A percentile compares a stretch with the other conserved stretches of the same genome.
Evolutionary conservation across 2,329 filamentous ascomycete species (phyloP).

Genomic region (Xylariomycetidae sp.): DNA sequence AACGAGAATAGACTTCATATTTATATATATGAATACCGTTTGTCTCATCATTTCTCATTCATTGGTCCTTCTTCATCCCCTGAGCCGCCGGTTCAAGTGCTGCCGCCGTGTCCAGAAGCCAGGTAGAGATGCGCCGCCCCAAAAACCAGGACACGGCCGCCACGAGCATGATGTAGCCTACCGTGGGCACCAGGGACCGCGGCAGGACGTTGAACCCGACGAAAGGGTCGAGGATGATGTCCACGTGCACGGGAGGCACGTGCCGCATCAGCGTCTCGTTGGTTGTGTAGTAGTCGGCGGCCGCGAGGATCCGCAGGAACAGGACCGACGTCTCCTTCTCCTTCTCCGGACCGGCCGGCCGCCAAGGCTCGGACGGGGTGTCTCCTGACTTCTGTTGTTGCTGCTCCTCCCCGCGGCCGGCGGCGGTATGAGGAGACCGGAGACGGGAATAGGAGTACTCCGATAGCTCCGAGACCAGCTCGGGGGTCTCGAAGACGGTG

Average conservation of each 20-base stretch:
- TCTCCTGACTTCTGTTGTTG: too few species aligned
- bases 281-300: slow-evolving; percentile 80
- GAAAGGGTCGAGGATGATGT: slow-evolving; percentile 84
- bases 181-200: slow-evolving; percentile 68
- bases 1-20: too few species aligned
- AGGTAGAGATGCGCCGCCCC: slow-evolving; percentile 31
- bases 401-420: too few species aligned
- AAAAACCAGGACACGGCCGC: slow-evolving; percentile 43
- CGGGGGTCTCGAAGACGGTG: slow-evolving; percentile 56
- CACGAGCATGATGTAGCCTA: slow-evolving; percentile 61
- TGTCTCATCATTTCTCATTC: too few species aligned
- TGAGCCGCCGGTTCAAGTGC: too few species aligned
- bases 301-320: slow-evolving; percentile 69
- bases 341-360: too few species aligned
- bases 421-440: too few species aligned
- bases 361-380: too few species aligned
- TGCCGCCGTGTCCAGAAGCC: slow-evolving; percentile 27
- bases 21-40: too few species aligned
- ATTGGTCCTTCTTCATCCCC: slow-evolving; percentile 39
- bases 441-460: slow-evolving; percentile 53
- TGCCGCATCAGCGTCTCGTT: slow-evolving; percentile 69
- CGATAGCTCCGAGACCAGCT: slow-evolving; percentile 61
- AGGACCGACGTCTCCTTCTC: slow-evolving; percentile 47
- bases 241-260: slow-evolving; percentile 70
- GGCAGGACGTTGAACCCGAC: slow-evolving; percentile 76